phyloP scores from a whole-genome alignment of 306 rosid species.

The Mucuna pruriens region DNA sequence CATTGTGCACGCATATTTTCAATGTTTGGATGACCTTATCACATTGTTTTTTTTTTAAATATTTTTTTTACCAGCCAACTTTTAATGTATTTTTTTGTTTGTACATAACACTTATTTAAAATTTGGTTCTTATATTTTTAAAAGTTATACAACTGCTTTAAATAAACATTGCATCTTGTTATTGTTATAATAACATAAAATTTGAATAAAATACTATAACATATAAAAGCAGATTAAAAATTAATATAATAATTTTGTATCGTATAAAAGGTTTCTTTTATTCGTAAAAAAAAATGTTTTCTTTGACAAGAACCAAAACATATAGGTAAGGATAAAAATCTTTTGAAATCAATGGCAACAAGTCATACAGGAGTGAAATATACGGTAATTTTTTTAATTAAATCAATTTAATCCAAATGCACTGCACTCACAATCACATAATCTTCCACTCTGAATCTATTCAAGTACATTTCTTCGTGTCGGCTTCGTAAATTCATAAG shows the following conservation, averaged over 20 bases:
- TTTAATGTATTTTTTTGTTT: too few species aligned
- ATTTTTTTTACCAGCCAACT: too few species aligned
- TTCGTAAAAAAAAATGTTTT: too few species aligned
- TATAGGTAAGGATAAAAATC: not conserved
- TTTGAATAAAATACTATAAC: too few species aligned
- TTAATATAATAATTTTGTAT: too few species aligned
- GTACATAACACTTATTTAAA: not conserved
- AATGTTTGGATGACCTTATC: too few species aligned
- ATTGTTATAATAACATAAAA: too few species aligned
- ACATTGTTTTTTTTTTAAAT: too few species aligned
- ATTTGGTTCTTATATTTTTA: not conserved
- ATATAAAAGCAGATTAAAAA: too few species aligned
- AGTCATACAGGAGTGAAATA: not conserved
- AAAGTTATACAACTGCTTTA: not conserved
- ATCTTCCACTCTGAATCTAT: not conserved
- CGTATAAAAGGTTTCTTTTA: too few species aligned
- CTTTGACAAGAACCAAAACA: not conserved
- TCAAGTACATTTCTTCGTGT: not conserved
- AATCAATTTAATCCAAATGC: not conserved
- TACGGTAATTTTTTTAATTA: not conserved
- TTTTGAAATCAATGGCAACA: not conserved
- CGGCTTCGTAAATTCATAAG: not conserved
- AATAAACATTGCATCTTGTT: not conserved
- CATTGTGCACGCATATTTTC: too few species aligned
- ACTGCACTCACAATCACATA: not conserved